Evolutionary conservation across 1,139 yeast species (phyloP), one percentile per base, ranked within the genome.

Genomic region (Blastobotrys raffinosifermentans): DNA sequence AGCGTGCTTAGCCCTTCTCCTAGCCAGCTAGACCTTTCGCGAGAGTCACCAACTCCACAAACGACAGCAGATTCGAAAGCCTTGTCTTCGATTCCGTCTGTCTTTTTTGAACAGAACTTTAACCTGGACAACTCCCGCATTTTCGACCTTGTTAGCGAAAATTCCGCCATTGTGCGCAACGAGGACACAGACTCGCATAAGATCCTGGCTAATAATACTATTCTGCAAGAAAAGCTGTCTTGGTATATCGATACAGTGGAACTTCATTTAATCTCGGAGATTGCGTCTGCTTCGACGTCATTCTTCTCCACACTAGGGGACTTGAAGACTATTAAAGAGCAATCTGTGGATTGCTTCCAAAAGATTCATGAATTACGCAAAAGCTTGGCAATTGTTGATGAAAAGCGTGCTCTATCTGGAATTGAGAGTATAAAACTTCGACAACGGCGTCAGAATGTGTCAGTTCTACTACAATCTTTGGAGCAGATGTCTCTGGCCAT

Each of bases 171-270:
- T 18, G 39, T 45, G 11, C 42, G 39, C 17, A 30, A 37, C 19
- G 35, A 31, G 2, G 43, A 32, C 13, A n/a, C 10, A 6, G 45
- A 42, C 10, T 35, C 51, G 17, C 46, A 53, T 26, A 51, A 58
- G 47, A 42, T 57, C 38, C 46, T 65, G 21, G 60, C 67, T 3
- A 67, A 72, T 41, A 75, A 79, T 54, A 63, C 75, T 3, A 69
- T 71, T 30, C 59, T 89, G n/a, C 95, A 83, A 53, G 95, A 87
- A 32, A 78, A 77, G 51, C 65, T 91, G 30, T 82, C 93, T 2
- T 77, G 79, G 61, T 86, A 87, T 55, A 67, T 91, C 41, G 98
- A 91, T 58, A 69, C 79, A 1, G 89, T 91, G 1, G 98, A 91
- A 58, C 67, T 84, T 29, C 79, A 82, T 46, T 64, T 91, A 33